These are phyloP conservation scores for Eucalyptus leucophloia DNA, from an alignment of 345 rosid species.

Conservation along the genomic window DNA sequence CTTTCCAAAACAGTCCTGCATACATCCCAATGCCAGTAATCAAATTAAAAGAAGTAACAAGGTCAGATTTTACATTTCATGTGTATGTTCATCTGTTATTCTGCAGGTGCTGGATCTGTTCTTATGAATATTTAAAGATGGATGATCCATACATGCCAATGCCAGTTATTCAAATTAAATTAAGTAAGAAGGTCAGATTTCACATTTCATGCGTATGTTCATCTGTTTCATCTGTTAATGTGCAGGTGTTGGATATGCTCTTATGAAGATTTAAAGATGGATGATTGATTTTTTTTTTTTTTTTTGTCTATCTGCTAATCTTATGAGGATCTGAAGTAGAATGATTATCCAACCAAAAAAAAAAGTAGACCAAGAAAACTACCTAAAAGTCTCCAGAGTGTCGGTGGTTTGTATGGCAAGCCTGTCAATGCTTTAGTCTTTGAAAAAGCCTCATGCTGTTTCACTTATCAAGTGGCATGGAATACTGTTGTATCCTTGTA, in stretches of 20 bases:
- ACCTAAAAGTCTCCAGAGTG: not conserved
- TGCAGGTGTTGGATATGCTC: not conserved
- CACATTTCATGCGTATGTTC: not conserved
- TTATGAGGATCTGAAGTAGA: not conserved
- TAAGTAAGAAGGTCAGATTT: not conserved
- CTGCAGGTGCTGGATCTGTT: not conserved
- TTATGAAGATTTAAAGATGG: not conserved
- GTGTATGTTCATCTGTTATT: not conserved
- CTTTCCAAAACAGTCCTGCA: not conserved
- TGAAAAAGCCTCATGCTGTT: not conserved
- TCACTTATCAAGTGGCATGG: not conserved
- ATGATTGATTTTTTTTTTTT: not conserved
- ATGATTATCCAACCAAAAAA: accelerated
- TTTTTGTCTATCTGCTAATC: not conserved
- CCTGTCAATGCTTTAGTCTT: not conserved
- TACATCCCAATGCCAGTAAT: not conserved
- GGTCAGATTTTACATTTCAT: not conserved
- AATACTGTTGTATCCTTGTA: not conserved
- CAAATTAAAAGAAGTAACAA: not conserved
- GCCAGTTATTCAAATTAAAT: not conserved
- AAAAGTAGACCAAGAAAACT: not conserved
- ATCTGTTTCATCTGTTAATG: not conserved
- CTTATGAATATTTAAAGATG: not conserved
- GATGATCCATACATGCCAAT: not conserved
- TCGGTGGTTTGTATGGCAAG: not conserved